phyloP scores from a whole-genome alignment of 495 filamentous ascomycete genomes.

The Penicillium goetzii region DNA sequence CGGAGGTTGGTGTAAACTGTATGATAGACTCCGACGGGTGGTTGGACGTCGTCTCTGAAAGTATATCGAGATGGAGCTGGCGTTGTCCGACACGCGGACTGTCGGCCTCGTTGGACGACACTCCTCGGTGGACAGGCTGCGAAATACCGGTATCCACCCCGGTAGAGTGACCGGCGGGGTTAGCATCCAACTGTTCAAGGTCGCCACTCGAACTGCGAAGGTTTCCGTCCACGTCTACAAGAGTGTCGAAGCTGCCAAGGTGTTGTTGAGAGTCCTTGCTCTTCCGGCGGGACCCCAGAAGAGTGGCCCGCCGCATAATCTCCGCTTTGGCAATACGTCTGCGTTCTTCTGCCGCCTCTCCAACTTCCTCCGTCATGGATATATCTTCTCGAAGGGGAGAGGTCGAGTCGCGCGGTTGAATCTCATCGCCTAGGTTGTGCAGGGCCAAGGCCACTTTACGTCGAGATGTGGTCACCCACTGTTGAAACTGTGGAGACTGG shows the following conservation, averaged over 20 bases:
- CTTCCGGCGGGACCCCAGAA: slow-evolving; percentile 45
- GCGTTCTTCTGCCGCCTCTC: slow-evolving; percentile 70
- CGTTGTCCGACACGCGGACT: slow-evolving; percentile 17
- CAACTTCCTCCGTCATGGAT: slow-evolving; percentile 59
- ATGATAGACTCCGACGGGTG: slow-evolving; percentile 45
- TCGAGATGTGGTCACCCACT: slow-evolving; percentile 74
- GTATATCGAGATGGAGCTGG: slow-evolving; percentile 36
- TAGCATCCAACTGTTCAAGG: slow-evolving; percentile 11
- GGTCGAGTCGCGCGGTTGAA: slow-evolving; percentile 56
- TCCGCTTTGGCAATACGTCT: slow-evolving; percentile 72
- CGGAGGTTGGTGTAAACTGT: slow-evolving; percentile 55
- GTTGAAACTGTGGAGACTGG: slow-evolving; percentile 78
- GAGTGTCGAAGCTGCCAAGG: slow-evolving; percentile 53
- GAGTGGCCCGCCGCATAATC: slow-evolving; percentile 62
- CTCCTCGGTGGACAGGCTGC: slow-evolving; percentile 65
- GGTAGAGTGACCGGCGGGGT: slow-evolving; percentile 44
- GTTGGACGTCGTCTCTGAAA: slow-evolving; percentile 39
- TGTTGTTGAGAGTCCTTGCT: slow-evolving; percentile 27
- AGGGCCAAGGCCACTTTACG: slow-evolving; percentile 78
- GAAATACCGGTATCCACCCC: slow-evolving; percentile 47
- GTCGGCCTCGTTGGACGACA: slow-evolving; percentile 47
- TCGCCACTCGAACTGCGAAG: slow-evolving; percentile 33
- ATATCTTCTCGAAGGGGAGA: slow-evolving; percentile 43
- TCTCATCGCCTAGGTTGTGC: slow-evolving; percentile 75
- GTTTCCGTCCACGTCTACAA: slow-evolving; percentile 58